Percentiles rank a stretch among this genome's conserved stretches.
phyloP scores from a whole-genome alignment of 2,329 filamentous ascomycete genomes.

The Hypoxylon sp. region DNA sequence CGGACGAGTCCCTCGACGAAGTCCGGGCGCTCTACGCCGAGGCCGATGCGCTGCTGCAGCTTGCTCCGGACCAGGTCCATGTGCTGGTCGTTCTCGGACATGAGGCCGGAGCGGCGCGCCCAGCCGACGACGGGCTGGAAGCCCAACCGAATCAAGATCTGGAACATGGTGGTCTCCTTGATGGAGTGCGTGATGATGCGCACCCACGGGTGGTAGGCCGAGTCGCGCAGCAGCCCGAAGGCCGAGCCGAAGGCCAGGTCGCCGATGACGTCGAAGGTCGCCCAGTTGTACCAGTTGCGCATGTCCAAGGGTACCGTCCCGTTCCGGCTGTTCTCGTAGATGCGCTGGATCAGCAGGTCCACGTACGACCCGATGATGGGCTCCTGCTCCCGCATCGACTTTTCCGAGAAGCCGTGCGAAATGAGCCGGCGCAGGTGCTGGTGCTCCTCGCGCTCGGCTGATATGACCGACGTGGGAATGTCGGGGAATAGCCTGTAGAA shows the following conservation, averaged over 20 bases:
- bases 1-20: constrained; percentile 51
- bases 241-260: constrained; percentile 61
- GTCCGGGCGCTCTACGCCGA: constrained; percentile 48
- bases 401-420: constrained; percentile 56
- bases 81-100: constrained; percentile 42
- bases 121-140: constrained; percentile 33
- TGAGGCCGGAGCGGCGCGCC: constrained; percentile 9
- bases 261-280: constrained; percentile 59
- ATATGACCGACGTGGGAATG: constrained; percentile 50
- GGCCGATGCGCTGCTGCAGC: constrained; percentile 46
- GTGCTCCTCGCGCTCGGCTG: constrained; percentile 51
- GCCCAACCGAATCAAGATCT: constrained; percentile 38
- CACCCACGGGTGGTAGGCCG: constrained; percentile 53
- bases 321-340: constrained; percentile 45
- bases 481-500: constrained; percentile 47
- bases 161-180: constrained; percentile 37
- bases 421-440: constrained; percentile 51
- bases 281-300: constrained; percentile 55
- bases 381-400: constrained; percentile 56
- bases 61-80: constrained; percentile 42
- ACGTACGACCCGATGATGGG: constrained; percentile 55
- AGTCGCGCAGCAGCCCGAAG: constrained; percentile 53
- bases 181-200: constrained; percentile 49
- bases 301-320: constrained; percentile 47
- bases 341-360: constrained; percentile 50